A percentile compares a stretch with the other conserved stretches of the same genome.
Evolutionary conservation across 192 early-diverging fungal species (phyloP).

Genomic region (Diversispora epigaea): DNA sequence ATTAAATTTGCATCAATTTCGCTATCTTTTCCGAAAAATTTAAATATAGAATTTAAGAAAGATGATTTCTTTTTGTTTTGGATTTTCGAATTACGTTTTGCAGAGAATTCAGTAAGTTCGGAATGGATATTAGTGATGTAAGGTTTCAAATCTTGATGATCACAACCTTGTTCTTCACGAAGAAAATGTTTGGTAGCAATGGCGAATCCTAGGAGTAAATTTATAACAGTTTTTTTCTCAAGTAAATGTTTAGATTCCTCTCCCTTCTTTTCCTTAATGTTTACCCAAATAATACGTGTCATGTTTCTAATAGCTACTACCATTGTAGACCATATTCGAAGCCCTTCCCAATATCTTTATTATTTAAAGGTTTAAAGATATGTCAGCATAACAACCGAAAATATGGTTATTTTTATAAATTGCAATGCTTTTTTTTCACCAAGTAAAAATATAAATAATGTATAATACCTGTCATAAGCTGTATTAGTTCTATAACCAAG

Average conservation of each 20-base stretch:
- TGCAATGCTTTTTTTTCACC: neutral
- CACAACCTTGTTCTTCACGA: conserved; percentile 67
- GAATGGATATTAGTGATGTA: conserved; percentile 54
- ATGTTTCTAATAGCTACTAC: conserved; percentile 71
- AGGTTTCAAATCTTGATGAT: conserved; percentile 72
- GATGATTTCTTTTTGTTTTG: neutral
- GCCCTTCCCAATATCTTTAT: conserved; percentile 87
- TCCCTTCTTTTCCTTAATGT: conserved; percentile 34
- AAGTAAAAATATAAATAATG: neutral
- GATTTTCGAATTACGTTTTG: neutral
- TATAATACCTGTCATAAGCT: conserved; percentile 26
- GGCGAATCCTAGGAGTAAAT: conserved; percentile 77
- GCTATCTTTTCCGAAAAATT: conserved; percentile 6
- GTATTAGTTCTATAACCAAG: conserved; percentile 30
- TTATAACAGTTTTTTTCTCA: conserved; percentile 70
- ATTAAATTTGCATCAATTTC: conserved; percentile 33
- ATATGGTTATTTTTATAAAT: neutral
- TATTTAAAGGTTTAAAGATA: neutral
- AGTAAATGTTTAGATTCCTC: conserved; percentile 33
- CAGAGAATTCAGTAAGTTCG: conserved; percentile 31
- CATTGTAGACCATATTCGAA: conserved; percentile 77
- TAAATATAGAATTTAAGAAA: conserved; percentile 4
- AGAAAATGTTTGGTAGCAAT: conserved; percentile 82
- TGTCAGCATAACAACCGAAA: conserved; percentile 1
- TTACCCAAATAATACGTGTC: conserved; percentile 75